Evolutionary conservation across 163 green algal species (phyloP).

Genomic region (Prototheca wickerhamii): DNA sequence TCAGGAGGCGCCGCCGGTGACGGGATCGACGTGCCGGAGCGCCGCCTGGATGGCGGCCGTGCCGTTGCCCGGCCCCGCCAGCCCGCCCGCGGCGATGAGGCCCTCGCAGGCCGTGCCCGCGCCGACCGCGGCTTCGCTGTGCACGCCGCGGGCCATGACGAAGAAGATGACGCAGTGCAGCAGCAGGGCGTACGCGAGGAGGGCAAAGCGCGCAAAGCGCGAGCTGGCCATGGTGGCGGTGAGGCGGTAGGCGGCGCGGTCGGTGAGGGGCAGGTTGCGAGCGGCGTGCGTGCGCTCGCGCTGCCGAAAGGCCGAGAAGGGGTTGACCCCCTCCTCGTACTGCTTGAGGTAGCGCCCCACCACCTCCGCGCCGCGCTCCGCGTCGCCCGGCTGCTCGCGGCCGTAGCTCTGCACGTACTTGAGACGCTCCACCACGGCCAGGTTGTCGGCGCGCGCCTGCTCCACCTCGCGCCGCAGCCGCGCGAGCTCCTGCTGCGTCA

Average conservation of each 20-base stretch:
- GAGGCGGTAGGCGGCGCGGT: constrained; percentile 14
- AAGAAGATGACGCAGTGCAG: constrained; percentile 73
- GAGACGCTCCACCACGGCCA: constrained; percentile 76
- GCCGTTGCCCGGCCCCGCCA: too few species aligned
- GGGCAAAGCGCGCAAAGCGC: constrained; percentile 53
- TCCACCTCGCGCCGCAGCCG: constrained; percentile 27
- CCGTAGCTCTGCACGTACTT: constrained; percentile 46
- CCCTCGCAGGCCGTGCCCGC: too few species aligned
- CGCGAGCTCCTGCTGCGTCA: constrained; percentile 30
- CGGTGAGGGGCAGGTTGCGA: constrained; percentile 23
- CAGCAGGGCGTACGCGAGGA: constrained; percentile 66
- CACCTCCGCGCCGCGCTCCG: constrained; percentile 28
- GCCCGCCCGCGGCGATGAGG: too few species aligned
- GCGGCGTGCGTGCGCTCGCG: neutral
- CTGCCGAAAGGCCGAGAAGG: constrained; percentile 41
- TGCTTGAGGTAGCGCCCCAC: constrained; percentile 62
- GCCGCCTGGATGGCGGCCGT: too few species aligned
- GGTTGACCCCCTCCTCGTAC: constrained; percentile 76
- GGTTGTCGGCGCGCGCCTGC: constrained; percentile 63
- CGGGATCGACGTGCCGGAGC: too few species aligned
- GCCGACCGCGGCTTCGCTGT: neutral
- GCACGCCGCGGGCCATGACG: constrained; percentile 11
- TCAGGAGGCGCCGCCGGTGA: too few species aligned
- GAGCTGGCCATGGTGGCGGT: constrained; percentile 14
- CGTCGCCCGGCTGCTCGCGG: neutral